Evolutionary conservation across 352 stramenopile genomes (phyloP).

Genomic region (Thalassiosira livingstoniorum): DNA sequence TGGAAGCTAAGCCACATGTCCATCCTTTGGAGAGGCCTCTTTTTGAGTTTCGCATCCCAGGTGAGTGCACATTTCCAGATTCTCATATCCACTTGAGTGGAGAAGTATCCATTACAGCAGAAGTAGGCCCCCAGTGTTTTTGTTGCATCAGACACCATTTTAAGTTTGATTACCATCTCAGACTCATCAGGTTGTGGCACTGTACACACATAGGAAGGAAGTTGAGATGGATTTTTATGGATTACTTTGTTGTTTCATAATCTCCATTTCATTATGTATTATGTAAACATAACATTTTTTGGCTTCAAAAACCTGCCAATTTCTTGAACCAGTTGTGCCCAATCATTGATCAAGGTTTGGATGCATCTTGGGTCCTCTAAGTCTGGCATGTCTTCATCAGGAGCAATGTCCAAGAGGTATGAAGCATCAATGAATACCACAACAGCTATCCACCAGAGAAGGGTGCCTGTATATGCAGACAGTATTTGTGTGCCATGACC

Average conservation of each 20-base stretch:
- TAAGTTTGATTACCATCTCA: background rate
- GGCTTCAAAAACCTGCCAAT: conserved; percentile 15
- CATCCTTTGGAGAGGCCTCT: too few relatives aligned
- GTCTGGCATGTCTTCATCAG: background rate
- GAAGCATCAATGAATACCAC: conserved; percentile 22
- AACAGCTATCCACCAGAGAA: conserved; percentile 6
- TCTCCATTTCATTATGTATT: conserved; percentile 6
- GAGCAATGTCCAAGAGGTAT: background rate
- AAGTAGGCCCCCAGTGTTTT: conserved; percentile 6
- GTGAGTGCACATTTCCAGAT: background rate
- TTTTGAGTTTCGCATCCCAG: conserved; percentile 1
- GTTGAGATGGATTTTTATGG: background rate
- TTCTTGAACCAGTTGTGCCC: background rate
- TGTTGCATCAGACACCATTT: background rate
- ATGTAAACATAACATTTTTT: conserved; percentile 28
- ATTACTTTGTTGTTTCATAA: background rate
- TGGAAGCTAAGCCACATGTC: too few relatives aligned
- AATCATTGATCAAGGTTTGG: background rate
- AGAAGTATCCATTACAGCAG: background rate
- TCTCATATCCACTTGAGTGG: conserved; percentile 1
- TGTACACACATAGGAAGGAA: too few relatives aligned
- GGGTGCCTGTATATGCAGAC: background rate
- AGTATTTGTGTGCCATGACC: conserved; percentile 11
- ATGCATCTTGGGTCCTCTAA: conserved; percentile 1
- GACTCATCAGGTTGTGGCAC: background rate